phyloP scores from a whole-genome alignment of 1,139 yeast species.

The Casaregolazyma lundiana region DNA sequence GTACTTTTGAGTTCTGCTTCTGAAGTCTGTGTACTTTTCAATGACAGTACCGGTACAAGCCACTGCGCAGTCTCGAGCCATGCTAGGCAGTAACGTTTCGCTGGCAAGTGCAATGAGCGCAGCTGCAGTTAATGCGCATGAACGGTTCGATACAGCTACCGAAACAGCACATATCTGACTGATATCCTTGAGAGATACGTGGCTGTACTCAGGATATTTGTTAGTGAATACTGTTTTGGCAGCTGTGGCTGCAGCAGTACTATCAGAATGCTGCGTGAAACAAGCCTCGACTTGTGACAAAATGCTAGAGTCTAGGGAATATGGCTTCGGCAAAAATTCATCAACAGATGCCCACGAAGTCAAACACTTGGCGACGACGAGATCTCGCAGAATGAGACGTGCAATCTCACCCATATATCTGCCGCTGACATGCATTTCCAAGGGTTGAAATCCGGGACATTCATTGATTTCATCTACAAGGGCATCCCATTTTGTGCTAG shows the following conservation, averaged over 20 bases:
- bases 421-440: conserved; percentile 83
- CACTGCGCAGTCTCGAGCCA: conserved; percentile 38
- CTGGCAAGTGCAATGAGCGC: conserved; percentile 52
- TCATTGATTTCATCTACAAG: conserved; percentile 62
- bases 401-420: conserved; percentile 83
- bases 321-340: conserved; percentile 22
- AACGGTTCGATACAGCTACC: conserved; percentile 72
- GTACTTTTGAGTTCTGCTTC: conserved; percentile 40
- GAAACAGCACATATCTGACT: conserved; percentile 54
- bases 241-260: conserved; percentile 14
- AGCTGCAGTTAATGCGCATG: conserved; percentile 76
- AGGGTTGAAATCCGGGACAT: conserved; percentile 76
- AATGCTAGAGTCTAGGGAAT: conserved; percentile 26
- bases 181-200: conserved; percentile 20
- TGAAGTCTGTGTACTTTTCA: conserved; percentile 80
- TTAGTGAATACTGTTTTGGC: conserved; percentile 22
- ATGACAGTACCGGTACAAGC: conserved; percentile 90
- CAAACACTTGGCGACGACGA: conserved; percentile 53
- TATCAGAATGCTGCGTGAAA: conserved; percentile 14
- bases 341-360: conserved; percentile 40
- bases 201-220: conserved; percentile 19
- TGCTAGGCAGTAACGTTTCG: conserved; percentile 12
- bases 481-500: conserved; percentile 67
- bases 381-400: conserved; percentile 63
- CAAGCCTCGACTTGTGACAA: conserved; percentile 29